These are phyloP conservation scores for Papilionanthe hybrid DNA, from an alignment of 116 monocot genomes.

Conservation along the genomic window DNA sequence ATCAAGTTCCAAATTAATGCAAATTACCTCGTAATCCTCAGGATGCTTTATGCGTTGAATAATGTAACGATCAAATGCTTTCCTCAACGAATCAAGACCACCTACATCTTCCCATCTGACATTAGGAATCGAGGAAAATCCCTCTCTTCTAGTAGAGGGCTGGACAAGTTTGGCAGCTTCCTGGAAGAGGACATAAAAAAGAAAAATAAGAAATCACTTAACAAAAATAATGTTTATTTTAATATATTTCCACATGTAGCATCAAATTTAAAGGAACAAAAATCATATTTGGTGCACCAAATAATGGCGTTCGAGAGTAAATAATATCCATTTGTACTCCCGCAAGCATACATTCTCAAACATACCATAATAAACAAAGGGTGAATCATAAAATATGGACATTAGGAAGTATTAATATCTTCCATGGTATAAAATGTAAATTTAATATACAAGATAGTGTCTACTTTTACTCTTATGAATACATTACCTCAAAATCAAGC, in stretches of 20 bases:
- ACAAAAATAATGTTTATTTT: neutral
- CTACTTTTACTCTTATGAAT: neutral
- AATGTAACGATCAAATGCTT: conserved; percentile 70
- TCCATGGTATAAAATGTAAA: neutral
- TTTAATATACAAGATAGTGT: neutral
- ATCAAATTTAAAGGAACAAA: neutral
- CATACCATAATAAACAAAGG: neutral
- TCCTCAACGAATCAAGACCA: conserved; percentile 62
- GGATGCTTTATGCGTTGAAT: conserved; percentile 71
- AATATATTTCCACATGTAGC: neutral
- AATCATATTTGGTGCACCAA: neutral
- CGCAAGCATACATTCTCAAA: neutral
- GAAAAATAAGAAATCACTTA: neutral
- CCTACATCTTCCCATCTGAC: conserved; percentile 98
- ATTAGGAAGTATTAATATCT: neutral
- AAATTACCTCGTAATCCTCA: conserved; percentile 71
- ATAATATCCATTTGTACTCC: neutral
- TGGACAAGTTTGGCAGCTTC: conserved; percentile 77
- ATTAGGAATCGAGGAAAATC: conserved; percentile 89
- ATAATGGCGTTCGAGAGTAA: neutral
- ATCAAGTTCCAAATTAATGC: neutral
- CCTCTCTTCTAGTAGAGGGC: conserved; percentile 90
- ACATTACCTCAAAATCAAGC: conserved; percentile 81
- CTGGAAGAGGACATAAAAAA: conserved; percentile 25
- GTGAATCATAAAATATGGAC: neutral